Evolutionary conservation across 202 grass and related monocot genomes (phyloP).

Genomic region (Setaria viridis): DNA sequence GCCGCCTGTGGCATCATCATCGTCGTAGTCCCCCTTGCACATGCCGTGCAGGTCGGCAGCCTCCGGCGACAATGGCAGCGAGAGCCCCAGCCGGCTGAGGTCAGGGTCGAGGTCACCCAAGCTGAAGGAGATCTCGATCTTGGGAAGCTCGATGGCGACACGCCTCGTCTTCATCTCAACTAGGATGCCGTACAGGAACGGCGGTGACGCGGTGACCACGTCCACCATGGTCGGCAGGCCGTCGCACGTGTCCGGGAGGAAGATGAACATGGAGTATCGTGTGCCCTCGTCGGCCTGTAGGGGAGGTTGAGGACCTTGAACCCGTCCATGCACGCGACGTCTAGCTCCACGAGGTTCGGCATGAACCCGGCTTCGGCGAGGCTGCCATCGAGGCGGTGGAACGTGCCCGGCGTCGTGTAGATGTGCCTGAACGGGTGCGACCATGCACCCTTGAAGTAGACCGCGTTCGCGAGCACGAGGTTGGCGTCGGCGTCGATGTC

Average conservation of each 20-base stretch:
- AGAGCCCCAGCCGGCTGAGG: not conserved
- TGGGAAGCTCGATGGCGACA: not conserved
- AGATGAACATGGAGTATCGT: conserved; percentile 11
- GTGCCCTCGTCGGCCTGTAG: not conserved
- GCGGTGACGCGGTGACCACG: not conserved
- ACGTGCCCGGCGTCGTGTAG: fast-evolving
- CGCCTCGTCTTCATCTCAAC: not conserved
- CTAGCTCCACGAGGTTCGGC: fast-evolving
- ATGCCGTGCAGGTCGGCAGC: not conserved
- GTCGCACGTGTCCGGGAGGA: not conserved
- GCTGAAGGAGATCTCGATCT: conserved; percentile 1
- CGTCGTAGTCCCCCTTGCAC: conserved; percentile 10
- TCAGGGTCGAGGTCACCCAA: not conserved
- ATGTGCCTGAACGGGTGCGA: not conserved
- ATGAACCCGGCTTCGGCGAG: conserved; percentile 8
- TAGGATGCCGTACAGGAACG: not conserved
- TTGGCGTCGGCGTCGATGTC: not conserved
- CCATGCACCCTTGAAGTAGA: conserved; percentile 48
- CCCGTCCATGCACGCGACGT: conserved; percentile 13
- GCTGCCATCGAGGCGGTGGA: conserved; percentile 39
- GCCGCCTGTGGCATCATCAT: not conserved
- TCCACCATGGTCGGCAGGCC: not conserved
- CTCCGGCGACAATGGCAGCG: not conserved
- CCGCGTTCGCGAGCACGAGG: conserved; percentile 22
- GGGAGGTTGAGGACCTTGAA: conserved; percentile 52